phyloP scores from a whole-genome alignment of 352 stramenopile species.

The Phytophthora fragariae region DNA sequence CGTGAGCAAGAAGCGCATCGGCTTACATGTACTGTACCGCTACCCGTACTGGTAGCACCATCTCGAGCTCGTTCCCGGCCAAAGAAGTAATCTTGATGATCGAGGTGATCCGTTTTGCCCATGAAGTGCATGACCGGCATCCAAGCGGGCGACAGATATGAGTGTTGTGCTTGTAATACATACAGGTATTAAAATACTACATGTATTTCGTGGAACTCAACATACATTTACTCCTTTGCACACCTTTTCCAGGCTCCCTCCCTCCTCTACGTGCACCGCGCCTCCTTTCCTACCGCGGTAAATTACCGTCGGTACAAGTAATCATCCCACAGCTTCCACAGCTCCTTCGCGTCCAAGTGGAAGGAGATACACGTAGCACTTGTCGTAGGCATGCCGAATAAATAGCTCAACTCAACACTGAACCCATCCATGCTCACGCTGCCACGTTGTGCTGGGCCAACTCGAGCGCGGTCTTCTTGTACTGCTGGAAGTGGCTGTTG shows the following conservation, averaged over 20 bases:
- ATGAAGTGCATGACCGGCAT: neutral
- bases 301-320: neutral
- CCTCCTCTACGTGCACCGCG: constrained; percentile 15
- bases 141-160: neutral
- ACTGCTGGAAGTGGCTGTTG: constrained; percentile 63
- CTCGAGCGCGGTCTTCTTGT: constrained; percentile 22
- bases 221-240: neutral
- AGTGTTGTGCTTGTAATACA: neutral
- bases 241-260: constrained; percentile 8
- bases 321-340: constrained; percentile 5
- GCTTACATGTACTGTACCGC: neutral
- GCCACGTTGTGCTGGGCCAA: constrained; percentile 10
- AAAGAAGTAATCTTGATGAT: neutral
- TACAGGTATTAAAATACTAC: neutral
- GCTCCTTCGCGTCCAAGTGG: neutral
- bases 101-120: neutral
- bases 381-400: constrained; percentile 11
- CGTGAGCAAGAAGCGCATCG: neutral
- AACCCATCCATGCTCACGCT: constrained; percentile 2
- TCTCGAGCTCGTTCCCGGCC: neutral
- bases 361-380: constrained; percentile 1
- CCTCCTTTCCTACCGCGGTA: constrained; percentile 18
- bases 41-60: neutral
- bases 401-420: constrained; percentile 12
- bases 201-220: neutral